Evolutionary conservation across 805 yeast genomes (phyloP).

Genomic region (Kluyveromyces wickerhamii): DNA sequence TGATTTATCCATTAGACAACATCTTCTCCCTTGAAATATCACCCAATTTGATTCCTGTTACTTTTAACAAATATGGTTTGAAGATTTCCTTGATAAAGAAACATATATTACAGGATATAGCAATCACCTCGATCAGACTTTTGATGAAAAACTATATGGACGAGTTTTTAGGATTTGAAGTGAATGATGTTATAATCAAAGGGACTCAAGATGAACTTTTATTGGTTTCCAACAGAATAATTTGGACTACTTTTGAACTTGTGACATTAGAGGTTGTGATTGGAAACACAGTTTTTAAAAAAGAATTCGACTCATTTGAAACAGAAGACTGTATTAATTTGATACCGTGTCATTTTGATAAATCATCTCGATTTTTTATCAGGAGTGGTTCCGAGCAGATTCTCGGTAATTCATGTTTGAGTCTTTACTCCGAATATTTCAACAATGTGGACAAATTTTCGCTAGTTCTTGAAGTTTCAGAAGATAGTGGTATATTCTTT

Average conservation of each 20-base stretch:
- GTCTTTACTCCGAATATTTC: conserved; percentile 11
- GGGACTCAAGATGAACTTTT: conserved; percentile 7
- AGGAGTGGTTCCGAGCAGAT: conserved; percentile 12
- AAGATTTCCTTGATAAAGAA: conserved; percentile 12
- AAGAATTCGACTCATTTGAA: conserved; percentile 14
- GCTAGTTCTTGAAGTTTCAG: conserved; percentile 7
- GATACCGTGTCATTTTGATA: conserved; percentile 13
- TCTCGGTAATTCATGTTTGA: conserved; percentile 16
- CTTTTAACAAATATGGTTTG: conserved; percentile 18
- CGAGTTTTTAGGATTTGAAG: conserved; percentile 12
- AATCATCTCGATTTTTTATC: conserved; percentile 15
- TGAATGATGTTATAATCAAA: conserved; percentile 6
- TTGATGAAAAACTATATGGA: conserved; percentile 13
- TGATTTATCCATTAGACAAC: conserved; percentile 21
- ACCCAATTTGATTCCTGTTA: conserved; percentile 6
- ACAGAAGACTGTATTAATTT: conserved; percentile 7
- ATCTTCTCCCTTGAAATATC: conserved; percentile 14
- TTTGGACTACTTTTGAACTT: conserved; percentile 19
- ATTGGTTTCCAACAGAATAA: conserved; percentile 16
- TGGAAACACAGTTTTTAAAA: conserved; percentile 21
- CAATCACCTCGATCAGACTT: conserved; percentile 15
- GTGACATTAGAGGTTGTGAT: conserved; percentile 19
- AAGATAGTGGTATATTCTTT: neutral
- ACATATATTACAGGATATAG: conserved; percentile 14
- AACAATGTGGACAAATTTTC: conserved; percentile 7